Evolutionary conservation across 768 basidiomycete genomes (phyloP).

Genomic region (Tephrocybe sp.): DNA sequence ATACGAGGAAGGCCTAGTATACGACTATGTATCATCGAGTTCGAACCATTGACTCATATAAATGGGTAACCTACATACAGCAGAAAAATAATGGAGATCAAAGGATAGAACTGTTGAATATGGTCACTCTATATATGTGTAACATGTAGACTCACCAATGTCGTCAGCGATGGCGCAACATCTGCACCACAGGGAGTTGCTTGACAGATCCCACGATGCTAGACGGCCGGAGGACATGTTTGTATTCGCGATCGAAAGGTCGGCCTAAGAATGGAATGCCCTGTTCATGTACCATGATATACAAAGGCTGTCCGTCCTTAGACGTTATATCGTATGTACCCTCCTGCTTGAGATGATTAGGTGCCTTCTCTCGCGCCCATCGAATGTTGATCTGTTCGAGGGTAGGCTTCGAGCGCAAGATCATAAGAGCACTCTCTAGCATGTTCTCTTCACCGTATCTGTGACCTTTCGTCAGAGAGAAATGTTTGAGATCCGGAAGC

Average conservation of each 20-base stretch:
- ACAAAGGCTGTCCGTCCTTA: constrained; percentile 21
- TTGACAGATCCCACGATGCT: not conserved
- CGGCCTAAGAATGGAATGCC: constrained; percentile 41
- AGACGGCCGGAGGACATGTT: constrained; percentile 11
- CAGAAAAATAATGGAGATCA: too few relatives aligned
- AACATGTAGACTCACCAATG: too few relatives aligned
- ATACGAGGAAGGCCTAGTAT: too few relatives aligned
- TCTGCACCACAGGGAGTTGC: not conserved
- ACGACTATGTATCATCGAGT: too few relatives aligned
- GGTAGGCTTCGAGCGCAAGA: constrained; percentile 30
- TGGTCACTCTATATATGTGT: too few relatives aligned
- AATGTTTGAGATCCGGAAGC: constrained; percentile 39
- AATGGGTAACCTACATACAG: too few relatives aligned
- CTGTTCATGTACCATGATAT: constrained; percentile 32
- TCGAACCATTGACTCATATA: too few relatives aligned
- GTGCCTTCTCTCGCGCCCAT: constrained; percentile 46
- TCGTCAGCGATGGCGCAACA: not conserved
- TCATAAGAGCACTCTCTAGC: constrained; percentile 37
- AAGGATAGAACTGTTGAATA: too few relatives aligned
- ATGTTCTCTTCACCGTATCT: constrained; percentile 44
- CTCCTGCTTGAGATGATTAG: constrained; percentile 49
- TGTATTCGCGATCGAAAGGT: constrained; percentile 36
- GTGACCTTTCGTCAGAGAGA: constrained; percentile 49
- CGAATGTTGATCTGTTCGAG: constrained; percentile 43
- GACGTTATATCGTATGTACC: constrained; percentile 37